Base-by-base conservation (phyloP, 148 eudicot species). In the Chenopodium suecicum region DNA sequence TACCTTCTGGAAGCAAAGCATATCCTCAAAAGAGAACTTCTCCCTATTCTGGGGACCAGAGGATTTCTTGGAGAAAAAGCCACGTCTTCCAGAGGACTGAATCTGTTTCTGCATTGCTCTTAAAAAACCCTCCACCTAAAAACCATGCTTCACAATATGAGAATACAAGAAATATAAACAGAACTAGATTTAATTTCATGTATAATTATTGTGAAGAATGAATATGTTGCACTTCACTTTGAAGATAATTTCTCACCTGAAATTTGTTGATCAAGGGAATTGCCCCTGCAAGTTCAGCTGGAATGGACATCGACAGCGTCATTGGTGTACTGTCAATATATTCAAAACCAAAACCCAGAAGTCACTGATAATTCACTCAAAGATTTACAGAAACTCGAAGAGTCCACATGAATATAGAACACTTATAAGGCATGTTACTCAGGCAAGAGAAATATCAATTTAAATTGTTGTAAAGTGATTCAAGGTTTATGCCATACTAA, bases 1-100 rank as follows among this genome's bases (percentile, higher is more conserved):
- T 88, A 97, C 99, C 97, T 87, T 97, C 76, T 97, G 99, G 87
- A 94, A 97, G 84, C 95, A 94, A 71, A 97, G 89, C 99, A 97
- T 97, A 77, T 97, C 99, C 90, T 97, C 99, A 86, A 97, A 92
- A 67, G 95, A 91, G 86, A 92, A 92, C 78, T 94, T 97, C 69
- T 94, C 94, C 75, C 94, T 88, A 78, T 78, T 81, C 56, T 94
- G 99, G 14, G 92, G 84, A 56, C 98, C 97, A 41, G 88, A 84
- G 9, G 99, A 75, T 83, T 84, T 94, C 86, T 94, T 97, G 13
- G 95, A 92, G 87, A 97, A 94, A 86, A 97, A 92, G 11, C 99
- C 84, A 79, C 97, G 97, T 84, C 87, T 97, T 69, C 94, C 94
- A 75, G 93, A 87, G 25, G 99, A 96, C 29, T 91, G 91, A 44